Evolutionary conservation across 495 filamentous ascomycete genomes (phyloP), one percentile per base, ranked within the genome.

Genomic region (Lasiosphaeria hispida): DNA sequence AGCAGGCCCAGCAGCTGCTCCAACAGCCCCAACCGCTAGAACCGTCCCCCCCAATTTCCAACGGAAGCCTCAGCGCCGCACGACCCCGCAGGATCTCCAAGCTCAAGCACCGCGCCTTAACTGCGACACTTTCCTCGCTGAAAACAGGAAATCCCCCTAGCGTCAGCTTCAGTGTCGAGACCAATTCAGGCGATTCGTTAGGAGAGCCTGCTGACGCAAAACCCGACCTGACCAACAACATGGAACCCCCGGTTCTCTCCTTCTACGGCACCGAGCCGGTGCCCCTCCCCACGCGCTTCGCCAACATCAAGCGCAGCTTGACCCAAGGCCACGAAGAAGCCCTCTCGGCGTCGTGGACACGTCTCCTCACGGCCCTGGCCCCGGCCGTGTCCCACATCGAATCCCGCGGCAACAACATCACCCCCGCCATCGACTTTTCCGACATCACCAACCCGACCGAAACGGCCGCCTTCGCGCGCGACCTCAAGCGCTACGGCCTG

Each of bases 281-380:
- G 44, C 88, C 90, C n/a, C 77, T 96, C 4, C 87, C 89, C 5
- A 71, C 82, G 41, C 83, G 92, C n/a, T 96, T 93, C 63, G 85
- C 84, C 35, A 78, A 86, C 41, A 75, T 96, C 23, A 96, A 96
- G 67, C 70, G 71, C 33, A 73, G 72, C 6, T 76, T 94, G 13
- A 85, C 88, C 36, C 66, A 75, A 7, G 87, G 88, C 17, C 83
- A 86, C 73, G 87, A 90, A 66, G 72, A 81, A 13, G 80, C 77
- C 13, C 53, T 96, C 35, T 80, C 79, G 57, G 78, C 79, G 1
- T 88, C 88, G 18, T 96, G 90, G 90, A 77, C 81, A 18, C 80
- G 90, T 30, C 75, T 96, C 34, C 72, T 96, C 4, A 58, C 63
- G 6, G 76, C 79, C 2, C 66, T 96, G 58, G 72, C 71, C 53